Conservation (phyloP, 2,329 filamentous ascomycete species). For the Gliomastix tumulicola region DNA sequence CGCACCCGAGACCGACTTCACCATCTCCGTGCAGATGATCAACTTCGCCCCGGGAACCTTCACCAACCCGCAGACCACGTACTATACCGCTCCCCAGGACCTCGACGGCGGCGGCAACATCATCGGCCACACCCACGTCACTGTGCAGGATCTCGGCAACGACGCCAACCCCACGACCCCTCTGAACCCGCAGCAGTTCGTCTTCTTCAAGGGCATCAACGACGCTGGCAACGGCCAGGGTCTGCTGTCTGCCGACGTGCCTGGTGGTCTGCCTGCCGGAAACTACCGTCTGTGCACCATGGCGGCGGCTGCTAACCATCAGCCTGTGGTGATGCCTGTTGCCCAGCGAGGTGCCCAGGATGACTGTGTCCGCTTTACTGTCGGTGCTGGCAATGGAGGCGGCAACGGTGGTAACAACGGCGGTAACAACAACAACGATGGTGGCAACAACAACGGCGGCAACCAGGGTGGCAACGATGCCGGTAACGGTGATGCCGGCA, state of each 20-base stretch:
- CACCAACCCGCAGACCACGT: conserved; percentile 52
- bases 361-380: conserved; percentile 55
- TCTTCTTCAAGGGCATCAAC: conserved; percentile 63
- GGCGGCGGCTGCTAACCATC: conserved; percentile 56
- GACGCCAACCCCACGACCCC: conserved; percentile 41
- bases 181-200: conserved; percentile 45
- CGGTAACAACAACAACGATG: conserved; percentile 4
- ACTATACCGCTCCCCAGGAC: conserved; percentile 53
- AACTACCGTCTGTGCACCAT: conserved; percentile 62
- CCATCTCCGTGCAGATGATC: conserved; percentile 41
- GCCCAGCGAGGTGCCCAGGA: conserved; percentile 62
- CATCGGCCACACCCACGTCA: conserved; percentile 54
- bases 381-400: conserved; percentile 22
- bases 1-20: conserved; percentile 38
- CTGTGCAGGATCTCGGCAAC: conserved; percentile 47
- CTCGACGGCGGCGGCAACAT: conserved; percentile 39
- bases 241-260: conserved; percentile 43
- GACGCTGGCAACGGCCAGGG: conserved; percentile 51
- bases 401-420: conserved; percentile 7
- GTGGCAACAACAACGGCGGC: background rate
- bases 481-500: conserved; percentile 5
- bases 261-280: conserved; percentile 51
- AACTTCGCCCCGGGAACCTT: conserved; percentile 53
- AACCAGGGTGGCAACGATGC: conserved; percentile 3
- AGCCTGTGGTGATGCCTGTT: conserved; percentile 59